Conservation (phyloP, 768 basidiomycete genomes). For the Phlebiopsis flavidoalba region DNA sequence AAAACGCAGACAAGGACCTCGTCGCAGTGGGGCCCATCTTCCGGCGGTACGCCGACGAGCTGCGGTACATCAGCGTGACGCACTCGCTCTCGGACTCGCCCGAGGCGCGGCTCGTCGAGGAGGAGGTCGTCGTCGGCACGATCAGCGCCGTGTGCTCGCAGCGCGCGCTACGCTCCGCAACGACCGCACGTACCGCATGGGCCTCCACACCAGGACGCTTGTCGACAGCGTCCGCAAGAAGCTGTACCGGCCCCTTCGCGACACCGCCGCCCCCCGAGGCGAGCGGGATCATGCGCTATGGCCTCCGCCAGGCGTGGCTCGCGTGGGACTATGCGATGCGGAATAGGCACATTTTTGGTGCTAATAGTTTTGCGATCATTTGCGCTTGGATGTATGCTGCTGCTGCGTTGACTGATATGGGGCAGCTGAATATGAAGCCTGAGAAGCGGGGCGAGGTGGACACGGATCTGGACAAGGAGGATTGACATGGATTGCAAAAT, state of each 20-base stretch:
- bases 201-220: conserved; percentile 46
- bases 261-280: conserved; percentile 5
- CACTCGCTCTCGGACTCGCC: conserved; percentile 59
- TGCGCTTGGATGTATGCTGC: conserved; percentile 35
- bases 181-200: conserved; percentile 59
- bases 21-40: conserved; percentile 37
- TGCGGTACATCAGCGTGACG: conserved; percentile 64
- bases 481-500: not conserved
- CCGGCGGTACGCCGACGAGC: conserved; percentile 53
- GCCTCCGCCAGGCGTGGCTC: conserved; percentile 52
- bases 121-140: conserved; percentile 70
- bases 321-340: conserved; percentile 57
- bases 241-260: conserved; percentile 17
- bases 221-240: conserved; percentile 44
- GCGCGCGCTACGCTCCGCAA: conserved; percentile 51
- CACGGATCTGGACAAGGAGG: not conserved
- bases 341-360: conserved; percentile 24
- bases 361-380: conserved; percentile 64
- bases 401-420: conserved; percentile 47
- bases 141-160: conserved; percentile 70
- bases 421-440: conserved; percentile 18
- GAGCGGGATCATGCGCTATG: conserved; percentile 17
- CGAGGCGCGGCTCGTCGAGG: conserved; percentile 55
- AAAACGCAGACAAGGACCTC: conserved; percentile 17
- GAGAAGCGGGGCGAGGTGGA: not conserved